Conservation (phyloP, 2,329 filamentous ascomycete species). For the Apiospora hydei region DNA sequence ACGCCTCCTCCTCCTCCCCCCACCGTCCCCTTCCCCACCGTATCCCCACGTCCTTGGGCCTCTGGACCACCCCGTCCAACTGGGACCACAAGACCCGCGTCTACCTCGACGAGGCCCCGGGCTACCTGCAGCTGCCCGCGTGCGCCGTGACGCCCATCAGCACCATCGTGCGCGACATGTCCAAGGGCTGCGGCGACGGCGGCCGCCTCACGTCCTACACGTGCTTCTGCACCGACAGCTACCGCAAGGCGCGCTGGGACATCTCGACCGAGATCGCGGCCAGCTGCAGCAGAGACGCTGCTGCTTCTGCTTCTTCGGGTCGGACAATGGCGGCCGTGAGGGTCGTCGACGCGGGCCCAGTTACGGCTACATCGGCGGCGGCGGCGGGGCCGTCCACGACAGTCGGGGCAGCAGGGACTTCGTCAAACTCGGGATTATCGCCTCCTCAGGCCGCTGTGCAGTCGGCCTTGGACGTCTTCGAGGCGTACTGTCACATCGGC, state of each 20-base stretch:
- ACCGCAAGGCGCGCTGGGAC: background rate
- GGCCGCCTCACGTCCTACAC: background rate
- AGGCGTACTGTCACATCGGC: constrained; percentile 1
- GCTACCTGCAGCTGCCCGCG: background rate
- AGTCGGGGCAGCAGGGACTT: too few relatives aligned
- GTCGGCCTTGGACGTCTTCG: background rate
- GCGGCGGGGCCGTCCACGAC: background rate
- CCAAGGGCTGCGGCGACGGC: constrained; percentile 4
- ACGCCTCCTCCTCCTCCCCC: background rate
- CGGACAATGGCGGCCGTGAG: background rate
- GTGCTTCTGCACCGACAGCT: constrained; percentile 14
- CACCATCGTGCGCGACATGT: constrained; percentile 16
- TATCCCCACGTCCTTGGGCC: background rate
- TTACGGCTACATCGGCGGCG: background rate
- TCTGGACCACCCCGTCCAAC: background rate
- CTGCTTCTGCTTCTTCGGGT: background rate
- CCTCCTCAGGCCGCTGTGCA: background rate
- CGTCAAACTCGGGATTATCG: background rate
- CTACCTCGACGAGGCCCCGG: background rate
- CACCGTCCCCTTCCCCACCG: background rate
- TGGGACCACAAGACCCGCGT: constrained; percentile 2
- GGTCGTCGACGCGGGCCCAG: background rate
- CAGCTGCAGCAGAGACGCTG: background rate
- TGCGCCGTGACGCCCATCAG: constrained; percentile 9
- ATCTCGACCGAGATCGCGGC: background rate